Evolutionary conservation across 768 basidiomycete genomes (phyloP).

Genomic region (Boletus sensibilis): DNA sequence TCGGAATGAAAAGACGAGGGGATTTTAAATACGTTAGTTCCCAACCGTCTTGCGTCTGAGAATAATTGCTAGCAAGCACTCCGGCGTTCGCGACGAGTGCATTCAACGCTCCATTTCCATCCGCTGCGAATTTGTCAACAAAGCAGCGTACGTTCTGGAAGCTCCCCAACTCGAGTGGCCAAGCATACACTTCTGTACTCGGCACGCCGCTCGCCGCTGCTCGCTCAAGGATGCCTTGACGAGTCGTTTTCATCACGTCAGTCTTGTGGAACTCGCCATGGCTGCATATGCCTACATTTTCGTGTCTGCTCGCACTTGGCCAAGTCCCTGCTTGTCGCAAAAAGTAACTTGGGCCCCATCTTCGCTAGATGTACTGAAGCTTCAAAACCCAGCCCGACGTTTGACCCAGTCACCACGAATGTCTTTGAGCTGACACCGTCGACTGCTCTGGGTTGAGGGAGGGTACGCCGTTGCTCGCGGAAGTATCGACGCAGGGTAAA

Average conservation of each 20-base stretch:
- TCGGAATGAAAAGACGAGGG: neutral
- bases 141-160: conserved; percentile 36
- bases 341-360: conserved; percentile 32
- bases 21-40: conserved; percentile 39
- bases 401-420: conserved; percentile 51
- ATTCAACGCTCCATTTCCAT: conserved; percentile 25
- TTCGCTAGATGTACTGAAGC: conserved; percentile 32
- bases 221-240: conserved; percentile 18
- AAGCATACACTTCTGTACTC: conserved; percentile 22
- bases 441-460: conserved; percentile 13
- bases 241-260: neutral
- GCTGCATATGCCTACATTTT: conserved; percentile 12
- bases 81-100: conserved; percentile 36
- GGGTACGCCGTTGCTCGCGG: conserved; percentile 23
- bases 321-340: conserved; percentile 35
- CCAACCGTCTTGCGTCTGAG: conserved; percentile 47
- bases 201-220: neutral
- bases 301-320: conserved; percentile 25
- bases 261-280: neutral
- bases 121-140: conserved; percentile 28
- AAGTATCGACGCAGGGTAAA: conserved; percentile 15
- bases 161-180: conserved; percentile 36
- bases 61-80: conserved; percentile 13
- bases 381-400: conserved; percentile 39
- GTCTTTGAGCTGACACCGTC: conserved; percentile 45